Conservation (phyloP, 805 yeast species). For the Brettanomyces naardenensis region DNA sequence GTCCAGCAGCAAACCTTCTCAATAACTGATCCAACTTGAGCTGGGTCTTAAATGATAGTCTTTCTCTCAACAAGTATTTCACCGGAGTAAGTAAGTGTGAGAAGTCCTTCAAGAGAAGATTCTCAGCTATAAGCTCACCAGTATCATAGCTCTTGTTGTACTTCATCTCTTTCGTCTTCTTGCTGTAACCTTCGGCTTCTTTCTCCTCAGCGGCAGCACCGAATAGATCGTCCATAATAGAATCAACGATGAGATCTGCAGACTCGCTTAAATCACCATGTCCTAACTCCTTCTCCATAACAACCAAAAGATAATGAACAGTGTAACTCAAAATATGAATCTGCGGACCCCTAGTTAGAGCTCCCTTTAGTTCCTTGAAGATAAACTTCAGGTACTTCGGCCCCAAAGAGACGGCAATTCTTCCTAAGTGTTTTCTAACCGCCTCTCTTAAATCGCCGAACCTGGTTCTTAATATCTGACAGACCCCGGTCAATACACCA, state of each 20-base stretch:
- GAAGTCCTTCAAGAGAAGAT: constrained; percentile 52
- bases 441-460: constrained; percentile 86
- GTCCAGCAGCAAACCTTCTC: constrained; percentile 70
- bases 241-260: constrained; percentile 49
- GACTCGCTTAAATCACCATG: constrained; percentile 73
- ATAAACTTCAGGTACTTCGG: constrained; percentile 66
- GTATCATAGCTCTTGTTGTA: constrained; percentile 83
- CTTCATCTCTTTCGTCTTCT: constrained; percentile 85
- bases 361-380: constrained; percentile 67
- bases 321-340: constrained; percentile 88
- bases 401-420: constrained; percentile 60
- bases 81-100: constrained; percentile 59
- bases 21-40: constrained; percentile 72
- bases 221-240: constrained; percentile 87
- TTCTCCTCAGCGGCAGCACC: constrained; percentile 92
- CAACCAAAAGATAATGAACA: constrained; percentile 61
- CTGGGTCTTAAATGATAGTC: constrained; percentile 59
- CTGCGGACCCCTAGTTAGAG: constrained; percentile 85
- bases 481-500: constrained; percentile 74
- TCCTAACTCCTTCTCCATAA: constrained; percentile 31
- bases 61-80: constrained; percentile 52
- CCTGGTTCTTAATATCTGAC: constrained; percentile 80
- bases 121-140: constrained; percentile 66
- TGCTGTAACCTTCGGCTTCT: constrained; percentile 85
- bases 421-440: constrained; percentile 66